Base-by-base conservation (phyloP, 805 yeast species). In the Kodamaea kakaduensis region DNA sequence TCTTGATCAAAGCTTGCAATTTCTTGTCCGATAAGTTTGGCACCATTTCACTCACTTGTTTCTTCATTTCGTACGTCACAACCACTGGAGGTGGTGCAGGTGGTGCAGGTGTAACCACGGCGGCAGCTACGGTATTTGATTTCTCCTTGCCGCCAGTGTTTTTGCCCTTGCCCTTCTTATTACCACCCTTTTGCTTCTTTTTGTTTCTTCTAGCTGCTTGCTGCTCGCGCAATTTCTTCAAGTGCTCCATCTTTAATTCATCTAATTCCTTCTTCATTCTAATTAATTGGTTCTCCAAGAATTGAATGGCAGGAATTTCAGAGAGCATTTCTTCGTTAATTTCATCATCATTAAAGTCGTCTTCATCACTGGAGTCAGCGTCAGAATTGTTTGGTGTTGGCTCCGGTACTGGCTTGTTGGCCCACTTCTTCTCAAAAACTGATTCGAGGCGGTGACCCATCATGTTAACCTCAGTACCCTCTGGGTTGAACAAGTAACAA, bases 61-160 rank as follows among this genome's bases (percentile, higher is more conserved):
- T 85, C 73, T 93, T 93, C 97, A 90, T 90, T 53, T 89, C 97
- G 56, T 86, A 93, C 0, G 96, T 85, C 35, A 90, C 87, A 36
- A 56, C 59, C 9, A 67, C 66, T 40, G 47, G 46, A 56, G 39
- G 49, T 46, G 44, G 42, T 15, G 42, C 61, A 38, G 46, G 40
- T 20, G 56, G 43, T 26, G 36, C 57, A 23, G 36, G 27, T 10
- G 46, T 31, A 9, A 48, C 42, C 14, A 41, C 36, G 19, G 47
- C 46, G 6, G 34, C 17, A 18, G 43, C 45, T n/a, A n/a, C n/a
- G 30, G 47, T 50, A 6, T 48, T 40, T 15, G 41, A 39, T 7
- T 38, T 33, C 10, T 33, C 38, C 17, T 28, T 33, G 10, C 40
- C 37, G 9, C 34, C 36, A 15, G 41, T 31, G 9, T 29, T 37